Evolutionary conservation across 2,329 filamentous ascomycete genomes (phyloP), one percentile per base, ranked within the genome.

Genomic region (Mariannaea elegans): DNA sequence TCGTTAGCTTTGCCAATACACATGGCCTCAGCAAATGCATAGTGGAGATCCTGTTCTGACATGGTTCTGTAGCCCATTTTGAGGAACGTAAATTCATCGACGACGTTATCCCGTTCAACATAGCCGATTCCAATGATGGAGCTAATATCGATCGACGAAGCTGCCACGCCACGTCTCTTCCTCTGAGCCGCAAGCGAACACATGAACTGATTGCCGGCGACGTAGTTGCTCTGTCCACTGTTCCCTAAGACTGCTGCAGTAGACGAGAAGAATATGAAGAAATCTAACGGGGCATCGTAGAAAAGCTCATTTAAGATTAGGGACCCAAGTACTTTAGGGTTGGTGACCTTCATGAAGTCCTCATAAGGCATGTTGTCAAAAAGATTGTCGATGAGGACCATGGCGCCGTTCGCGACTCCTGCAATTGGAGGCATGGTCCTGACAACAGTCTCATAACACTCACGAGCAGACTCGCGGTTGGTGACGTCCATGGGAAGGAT

Each of bases 321-420:
- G 3, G 64, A 71, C 1, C 80, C 80, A 1, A 74, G 55, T 2
- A 81, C 73, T 65, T 80, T 81, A 2, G 79, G 79, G 0, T 63
- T 56, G 0, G 75, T 59, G 0, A 71, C 70, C 8, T 66, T 61
- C 1, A 68, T 51, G 21, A 78, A 63, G 2, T 71, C 59, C 0
- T 76, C 71, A 14, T 64, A 66, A 4, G 70, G 57, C 52, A 78
- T 71, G 12, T 77, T 65, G 7, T 59, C 50, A 29, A 80, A 77
- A 12, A 56, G 50, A 6, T 29, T 36, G 31, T 83, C 80, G 2
- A 67, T 56, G 0, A 84, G 70, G 3, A 83, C 75, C 77, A 82
- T 78, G 7, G 81, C 80, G 1, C 73, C 81, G 34, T 82, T 73
- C 1, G 71, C 73, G 1, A 82, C 77, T 14, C 81, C 81, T 0